Evolutionary conservation across 148 eudicot genomes (phyloP).

Genomic region (Drosera capensis): DNA sequence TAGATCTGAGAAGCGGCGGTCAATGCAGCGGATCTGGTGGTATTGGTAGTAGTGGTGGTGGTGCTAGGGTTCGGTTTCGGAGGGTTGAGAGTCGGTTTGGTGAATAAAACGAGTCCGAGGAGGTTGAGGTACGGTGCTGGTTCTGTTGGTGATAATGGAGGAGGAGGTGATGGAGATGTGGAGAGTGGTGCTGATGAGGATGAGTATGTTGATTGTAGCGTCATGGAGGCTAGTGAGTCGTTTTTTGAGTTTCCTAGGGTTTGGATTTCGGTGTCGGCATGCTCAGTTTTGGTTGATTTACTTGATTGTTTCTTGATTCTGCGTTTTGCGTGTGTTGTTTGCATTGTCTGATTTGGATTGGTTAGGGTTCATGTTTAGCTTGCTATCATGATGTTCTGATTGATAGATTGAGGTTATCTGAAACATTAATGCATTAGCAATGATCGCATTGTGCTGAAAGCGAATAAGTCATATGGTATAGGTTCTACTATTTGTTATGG

Average conservation of each 20-base stretch:
- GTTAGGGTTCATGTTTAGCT: no score
- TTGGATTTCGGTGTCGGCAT: not conserved
- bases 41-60: constrained; percentile 15
- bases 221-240: constrained; percentile 65
- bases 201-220: constrained; percentile 51
- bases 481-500: no score
- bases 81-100: not conserved
- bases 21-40: not conserved
- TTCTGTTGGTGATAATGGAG: constrained; percentile 47
- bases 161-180: constrained; percentile 50
- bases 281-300: not conserved
- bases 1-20: constrained; percentile 4
- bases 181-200: constrained; percentile 51
- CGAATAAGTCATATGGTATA: no score
- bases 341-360: no score
- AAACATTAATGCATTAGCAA: no score
- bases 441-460: no score
- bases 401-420: no score
- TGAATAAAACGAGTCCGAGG: not conserved
- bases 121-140: constrained; percentile 35
- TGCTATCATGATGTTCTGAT: no score
- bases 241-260: not conserved
- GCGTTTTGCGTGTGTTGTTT: no score
- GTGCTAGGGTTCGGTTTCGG: constrained; percentile 12
- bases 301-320: no score